Base-by-base conservation (phyloP, 306 rosid genomes). In the Quercus rubra region DNA sequence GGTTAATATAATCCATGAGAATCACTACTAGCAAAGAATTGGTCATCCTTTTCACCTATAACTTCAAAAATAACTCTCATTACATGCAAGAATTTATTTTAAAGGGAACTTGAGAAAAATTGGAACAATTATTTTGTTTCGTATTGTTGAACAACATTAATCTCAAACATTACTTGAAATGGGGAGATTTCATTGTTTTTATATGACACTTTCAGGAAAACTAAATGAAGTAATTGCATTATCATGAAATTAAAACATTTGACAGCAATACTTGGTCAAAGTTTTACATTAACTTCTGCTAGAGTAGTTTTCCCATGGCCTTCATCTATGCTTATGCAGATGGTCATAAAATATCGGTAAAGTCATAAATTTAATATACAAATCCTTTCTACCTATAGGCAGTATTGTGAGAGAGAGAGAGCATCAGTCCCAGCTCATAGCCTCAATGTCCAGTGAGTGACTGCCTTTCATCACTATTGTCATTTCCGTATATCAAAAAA, bases 401-500 rank as follows among this genome's bases (percentile, higher is more conserved):
- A 21, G 7, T 63, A 76, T 51, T 33, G 28, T 59, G 75, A 67
- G 73, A 55, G 70, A 43, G 13, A 58, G 46, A 33, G 31, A 33
- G 3, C 12, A n/a, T 75, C 59, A 74, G 66, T 51, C 74, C 85
- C 31, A 35, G 70, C 18, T 76, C 80, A 70, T 70, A 58, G 64
- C 83, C 74, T 11, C 77, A 6, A 73, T 68, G 58, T 70, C 78
- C 56, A 80, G 62, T 64, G 79, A 80, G 70, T 74, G 54, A 57
- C 46, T 72, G 67, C 25, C 41, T 71, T 63, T 70, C n/a, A 18
- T 30, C 59, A 52, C 10, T 5, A 31, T 49, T 68, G 55, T 67
- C 51, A 57, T 81, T 72, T 70, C 89, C 85, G 75, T 78, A 85
- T 73, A 89, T 87, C 82, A 89, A 81, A 80, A 73, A 28, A 28